phyloP scores from a whole-genome alignment of 495 filamentous ascomycete species.

The Aspergillus egyptiacus region DNA sequence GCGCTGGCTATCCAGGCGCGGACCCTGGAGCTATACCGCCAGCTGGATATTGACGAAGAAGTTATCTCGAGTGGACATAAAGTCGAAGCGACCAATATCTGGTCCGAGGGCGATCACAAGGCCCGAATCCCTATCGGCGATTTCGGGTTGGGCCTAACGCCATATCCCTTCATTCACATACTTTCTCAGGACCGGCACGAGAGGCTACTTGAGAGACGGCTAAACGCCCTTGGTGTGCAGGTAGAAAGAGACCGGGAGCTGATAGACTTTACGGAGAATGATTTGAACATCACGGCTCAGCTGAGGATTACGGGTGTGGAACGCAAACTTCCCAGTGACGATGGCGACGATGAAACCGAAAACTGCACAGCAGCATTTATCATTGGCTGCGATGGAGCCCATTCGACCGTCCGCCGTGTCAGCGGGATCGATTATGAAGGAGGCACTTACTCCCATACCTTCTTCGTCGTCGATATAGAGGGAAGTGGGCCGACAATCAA shows the following conservation, averaged over 20 bases:
- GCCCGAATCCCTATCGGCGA: constrained; percentile 22
- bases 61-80: constrained; percentile 28
- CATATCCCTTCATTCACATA: constrained; percentile 31
- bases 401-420: constrained; percentile 27
- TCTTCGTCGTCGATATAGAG: constrained; percentile 34
- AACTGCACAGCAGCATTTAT: constrained; percentile 26
- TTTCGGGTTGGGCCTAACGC: constrained; percentile 26
- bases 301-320: constrained; percentile 6
- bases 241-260: constrained; percentile 29
- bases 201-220: constrained; percentile 26
- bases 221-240: constrained; percentile 26
- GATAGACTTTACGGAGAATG: constrained; percentile 23
- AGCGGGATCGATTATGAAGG: constrained; percentile 28
- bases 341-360: constrained; percentile 12
- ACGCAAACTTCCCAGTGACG: neutral
- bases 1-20: constrained; percentile 38
- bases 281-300: constrained; percentile 23
- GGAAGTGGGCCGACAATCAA: constrained; percentile 27
- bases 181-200: constrained; percentile 35
- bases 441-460: constrained; percentile 27
- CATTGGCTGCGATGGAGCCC: constrained; percentile 34
- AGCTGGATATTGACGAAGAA: constrained; percentile 32
- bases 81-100: constrained; percentile 32
- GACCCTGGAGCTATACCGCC: constrained; percentile 38
- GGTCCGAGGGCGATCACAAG: constrained; percentile 23